Percentiles rank a stretch among this genome's conserved stretches.
Conservation (phyloP, 164 flowering plant species). For the Macadamia tetraphylla region DNA sequence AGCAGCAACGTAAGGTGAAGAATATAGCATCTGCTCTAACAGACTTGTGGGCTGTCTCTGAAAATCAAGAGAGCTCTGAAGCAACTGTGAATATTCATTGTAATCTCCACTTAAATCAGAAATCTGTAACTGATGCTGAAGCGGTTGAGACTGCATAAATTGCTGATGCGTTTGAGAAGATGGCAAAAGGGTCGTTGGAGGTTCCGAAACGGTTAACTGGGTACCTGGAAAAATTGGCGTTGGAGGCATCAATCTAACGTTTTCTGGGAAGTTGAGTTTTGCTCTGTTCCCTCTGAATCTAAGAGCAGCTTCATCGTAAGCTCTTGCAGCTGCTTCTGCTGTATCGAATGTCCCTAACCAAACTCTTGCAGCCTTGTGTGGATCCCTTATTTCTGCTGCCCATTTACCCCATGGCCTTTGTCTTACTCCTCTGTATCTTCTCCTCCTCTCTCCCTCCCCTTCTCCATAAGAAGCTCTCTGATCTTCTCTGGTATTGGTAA, state of each 20-base stretch:
- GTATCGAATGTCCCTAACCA: conserved; percentile 68
- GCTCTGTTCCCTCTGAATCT: conserved; percentile 60
- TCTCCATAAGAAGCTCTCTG: conserved; percentile 11
- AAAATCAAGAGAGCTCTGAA: conserved; percentile 26
- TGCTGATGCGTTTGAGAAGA: conserved; percentile 2
- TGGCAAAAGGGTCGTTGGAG: conserved; percentile 23
- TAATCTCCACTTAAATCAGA: conserved; percentile 28
- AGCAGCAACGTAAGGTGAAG: conserved; percentile 18
- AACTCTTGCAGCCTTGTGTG: conserved; percentile 55
- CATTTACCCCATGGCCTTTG: conserved; percentile 68
- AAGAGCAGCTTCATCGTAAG: conserved; percentile 65
- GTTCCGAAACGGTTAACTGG: conserved; percentile 19
- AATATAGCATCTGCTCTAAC: conserved; percentile 29
- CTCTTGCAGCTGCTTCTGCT: conserved; percentile 58
- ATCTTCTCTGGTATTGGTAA: conserved; percentile 12
- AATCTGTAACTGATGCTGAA: conserved; percentile 12
- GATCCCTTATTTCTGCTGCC: conserved; percentile 65
- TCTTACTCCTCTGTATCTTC: conserved; percentile 55
- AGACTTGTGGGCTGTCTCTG: conserved; percentile 18
- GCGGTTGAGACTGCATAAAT: conserved; percentile 11
- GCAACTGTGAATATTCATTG: conserved; percentile 35
- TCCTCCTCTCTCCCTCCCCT: conserved; percentile 33
- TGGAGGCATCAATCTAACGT: conserved; percentile 25
- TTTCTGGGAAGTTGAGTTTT: conserved; percentile 59
- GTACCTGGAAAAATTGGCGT: conserved; percentile 14